Conservation (phyloP, 192 early-diverging fungal species). For the Coemansia sp. region DNA sequence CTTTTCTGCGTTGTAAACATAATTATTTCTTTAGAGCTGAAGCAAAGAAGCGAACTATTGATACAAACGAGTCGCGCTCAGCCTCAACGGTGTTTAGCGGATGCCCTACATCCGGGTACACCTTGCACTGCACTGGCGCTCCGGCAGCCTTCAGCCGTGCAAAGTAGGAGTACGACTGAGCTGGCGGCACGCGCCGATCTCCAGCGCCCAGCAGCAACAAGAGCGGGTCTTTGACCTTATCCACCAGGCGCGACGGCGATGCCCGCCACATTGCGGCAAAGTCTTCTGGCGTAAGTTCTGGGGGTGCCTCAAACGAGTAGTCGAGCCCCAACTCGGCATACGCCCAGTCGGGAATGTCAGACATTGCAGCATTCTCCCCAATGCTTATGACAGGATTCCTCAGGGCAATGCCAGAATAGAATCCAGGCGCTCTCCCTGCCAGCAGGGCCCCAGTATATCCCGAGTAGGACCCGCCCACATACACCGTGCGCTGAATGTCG, state of each 20-base stretch:
- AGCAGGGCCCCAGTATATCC: conserved; percentile 65
- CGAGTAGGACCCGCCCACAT: conserved; percentile 74
- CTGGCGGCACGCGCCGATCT: conserved; percentile 73
- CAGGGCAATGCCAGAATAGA: conserved; percentile 62
- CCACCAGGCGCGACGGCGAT: conserved; percentile 60
- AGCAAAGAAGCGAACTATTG: conserved; percentile 38
- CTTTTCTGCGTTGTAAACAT: not conserved
- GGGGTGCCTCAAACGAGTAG: conserved; percentile 58
- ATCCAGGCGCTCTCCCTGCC: conserved; percentile 54
- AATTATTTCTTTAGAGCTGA: conserved; percentile 17
- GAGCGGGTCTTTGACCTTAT: conserved; percentile 60
- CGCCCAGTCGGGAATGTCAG: conserved; percentile 75
- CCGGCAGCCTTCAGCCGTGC: conserved; percentile 42
- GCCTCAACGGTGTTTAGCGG: conserved; percentile 61
- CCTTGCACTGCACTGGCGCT: conserved; percentile 50
- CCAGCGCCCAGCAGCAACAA: conserved; percentile 64
- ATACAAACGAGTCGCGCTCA: conserved; percentile 54
- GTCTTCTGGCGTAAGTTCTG: conserved; percentile 54
- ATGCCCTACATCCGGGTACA: conserved; percentile 61
- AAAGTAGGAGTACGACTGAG: conserved; percentile 56
- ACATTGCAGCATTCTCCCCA: conserved; percentile 57
- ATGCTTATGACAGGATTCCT: conserved; percentile 76
- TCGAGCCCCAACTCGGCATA: conserved; percentile 64
- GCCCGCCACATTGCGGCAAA: conserved; percentile 58
- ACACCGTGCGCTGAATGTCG: conserved; percentile 54